Evolutionary conservation across 2,329 filamentous ascomycete species (phyloP), one percentile per base, ranked within the genome.

Genomic region (Leptodontidium sp.): DNA sequence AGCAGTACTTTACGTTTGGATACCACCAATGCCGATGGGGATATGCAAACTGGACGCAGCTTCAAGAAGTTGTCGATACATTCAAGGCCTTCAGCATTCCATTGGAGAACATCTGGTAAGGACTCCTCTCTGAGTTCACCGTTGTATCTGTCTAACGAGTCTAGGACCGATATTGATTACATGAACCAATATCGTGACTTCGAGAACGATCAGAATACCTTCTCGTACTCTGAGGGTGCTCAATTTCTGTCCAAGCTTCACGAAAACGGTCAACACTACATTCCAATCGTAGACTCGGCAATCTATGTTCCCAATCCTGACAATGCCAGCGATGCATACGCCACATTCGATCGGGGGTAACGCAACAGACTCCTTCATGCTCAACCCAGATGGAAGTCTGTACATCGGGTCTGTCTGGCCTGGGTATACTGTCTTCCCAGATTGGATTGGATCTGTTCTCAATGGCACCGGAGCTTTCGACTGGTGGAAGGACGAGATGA

Each of bases 21-120:
- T 95, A 86, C 77, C 93, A 97, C 72, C 93, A 97, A 77, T 95
- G 92, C 74, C 86, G 92, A 68, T 96, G 93, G 89, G 93, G 93
- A 0, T 96, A 96, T 77, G 82, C 85, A 49, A 93, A 92, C 74
- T 93, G 91, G 88, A 86, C 87, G 1, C 84, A 88, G 35, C 76
- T 93, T 2, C 85, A 90, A 71, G 86, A 88, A 61, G 90, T 93
- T 0, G 85, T 93, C 5, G 86, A 87, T 69, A 89, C 88, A 77
- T 93, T 92, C 79, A 86, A 84, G 45, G 82, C 83, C 61, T 86
- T 87, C 50, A 80, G 83, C 17, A 93, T 94, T 66, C 90, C 91
- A 0, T 81, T 93, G 0, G 91, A 94, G 78, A 91, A 89, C 2
- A 90, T 93, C 78, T 93, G 90, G 90, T 70, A 86, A 71, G 83